Base-by-base conservation (phyloP, 1,284 basidiomycete genomes). In the Agroathelia rolfsii region DNA sequence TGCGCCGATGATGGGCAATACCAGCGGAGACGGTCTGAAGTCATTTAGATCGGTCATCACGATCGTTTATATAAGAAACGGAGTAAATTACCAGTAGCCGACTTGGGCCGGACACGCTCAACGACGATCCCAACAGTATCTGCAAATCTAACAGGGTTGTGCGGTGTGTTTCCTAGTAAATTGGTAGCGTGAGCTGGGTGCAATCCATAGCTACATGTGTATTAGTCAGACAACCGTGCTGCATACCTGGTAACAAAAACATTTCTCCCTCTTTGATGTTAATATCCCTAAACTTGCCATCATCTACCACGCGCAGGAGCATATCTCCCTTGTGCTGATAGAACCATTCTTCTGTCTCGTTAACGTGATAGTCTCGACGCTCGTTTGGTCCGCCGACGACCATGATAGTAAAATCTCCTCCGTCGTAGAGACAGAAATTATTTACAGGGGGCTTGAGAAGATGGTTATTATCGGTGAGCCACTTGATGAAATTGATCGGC, bases 291-390 rank as follows among this genome's bases (percentile, higher is more conserved):
- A 96, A 93, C 44, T 71, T 65, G n/a, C 78, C 81, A 12, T 82
- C 84, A 36, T 94, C 88, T 7, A 97, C 81, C 4, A 88, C 78
- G 42, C 86, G 77, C 24, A 96, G 65, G 8, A 88, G 61, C 87
- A 96, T 95, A 2, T 71, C 76, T 2, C 89, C 89, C 54, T 90
- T 87, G 63, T 92, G 71, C 54, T 96, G 92, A 57, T 90, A 94
- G 55, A 95, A 95, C 89, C 89, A 95, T 60, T 95, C 92, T 79
- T 95, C 89, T 3, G 90, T 94, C 56, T 92, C 78, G 53, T 95
- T 95, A 30, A 94, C 62, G 56, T 95, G 90, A 50, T 88, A 95
- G 54, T 96, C 90, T 38, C 83, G 84, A 29, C 90, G 66, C 51
- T 87, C 76, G 53, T 96, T 96, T 0, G 90, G 92, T 0, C 90